Evolutionary conservation across 495 filamentous ascomycete species (phyloP).

Genomic region (Penicillium subrubescens): DNA sequence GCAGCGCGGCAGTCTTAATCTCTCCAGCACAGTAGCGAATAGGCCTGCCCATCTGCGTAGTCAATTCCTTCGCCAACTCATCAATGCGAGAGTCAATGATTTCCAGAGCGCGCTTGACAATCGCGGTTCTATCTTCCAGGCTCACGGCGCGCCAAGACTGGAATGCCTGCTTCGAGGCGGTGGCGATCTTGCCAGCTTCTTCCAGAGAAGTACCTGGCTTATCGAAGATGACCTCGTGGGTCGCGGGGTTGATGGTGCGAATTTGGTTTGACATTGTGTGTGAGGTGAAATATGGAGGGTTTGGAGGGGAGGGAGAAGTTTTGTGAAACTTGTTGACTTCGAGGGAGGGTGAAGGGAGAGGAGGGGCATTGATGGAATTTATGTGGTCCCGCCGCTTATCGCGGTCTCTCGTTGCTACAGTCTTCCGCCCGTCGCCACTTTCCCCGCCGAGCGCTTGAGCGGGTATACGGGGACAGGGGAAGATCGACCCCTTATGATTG

Average conservation of each 20-base stretch:
- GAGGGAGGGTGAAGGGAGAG: neutral
- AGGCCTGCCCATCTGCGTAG: constrained; percentile 91
- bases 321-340: neutral
- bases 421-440: constrained; percentile 4
- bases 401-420: constrained; percentile 5
- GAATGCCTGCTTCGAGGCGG: constrained; percentile 71
- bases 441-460: neutral
- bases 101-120: constrained; percentile 75
- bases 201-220: constrained; percentile 70
- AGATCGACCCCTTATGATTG: neutral
- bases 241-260: constrained; percentile 86
- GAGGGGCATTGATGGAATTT: constrained; percentile 18
- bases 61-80: constrained; percentile 79
- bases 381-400: constrained; percentile 24
- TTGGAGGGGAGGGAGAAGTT: neutral
- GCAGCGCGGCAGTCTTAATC: constrained; percentile 77
- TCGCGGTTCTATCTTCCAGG: constrained; percentile 70
- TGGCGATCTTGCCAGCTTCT: constrained; percentile 67
- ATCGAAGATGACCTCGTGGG: constrained; percentile 78
- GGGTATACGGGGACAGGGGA: neutral
- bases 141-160: constrained; percentile 63
- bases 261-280: constrained; percentile 77
- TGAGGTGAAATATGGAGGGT: neutral
- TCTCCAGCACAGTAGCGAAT: constrained; percentile 84
- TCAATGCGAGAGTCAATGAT: constrained; percentile 69